A percentile compares a stretch with the other conserved stretches of the same genome.
Evolutionary conservation across 441 rosid genomes (phyloP).

Genomic region (Pelargonium fulgidum): DNA sequence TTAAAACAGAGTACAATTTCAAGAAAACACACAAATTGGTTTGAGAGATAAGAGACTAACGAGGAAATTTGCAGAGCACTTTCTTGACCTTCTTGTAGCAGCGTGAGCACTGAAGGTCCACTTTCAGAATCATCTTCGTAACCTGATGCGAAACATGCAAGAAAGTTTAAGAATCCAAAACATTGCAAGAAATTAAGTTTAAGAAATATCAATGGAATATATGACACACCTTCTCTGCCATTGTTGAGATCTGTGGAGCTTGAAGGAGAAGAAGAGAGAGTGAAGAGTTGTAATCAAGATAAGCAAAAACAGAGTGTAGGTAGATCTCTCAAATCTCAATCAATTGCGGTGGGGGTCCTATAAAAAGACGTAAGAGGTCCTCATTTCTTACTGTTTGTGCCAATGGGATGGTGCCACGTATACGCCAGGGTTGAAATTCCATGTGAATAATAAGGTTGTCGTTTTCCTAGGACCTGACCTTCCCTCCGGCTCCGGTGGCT

Average conservation of each 20-base stretch:
- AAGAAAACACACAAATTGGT: not conserved
- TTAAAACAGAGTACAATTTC: not conserved
- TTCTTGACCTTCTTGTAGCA: slow-evolving; percentile 73
- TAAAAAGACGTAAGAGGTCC: slow-evolving; percentile 1
- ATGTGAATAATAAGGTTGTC: not conserved
- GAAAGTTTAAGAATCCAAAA: not conserved
- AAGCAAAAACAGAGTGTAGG: too few relatives aligned
- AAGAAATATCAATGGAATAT: too few relatives aligned
- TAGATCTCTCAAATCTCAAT: too few relatives aligned
- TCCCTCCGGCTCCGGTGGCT: too few relatives aligned
- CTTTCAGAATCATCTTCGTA: slow-evolving; percentile 50
- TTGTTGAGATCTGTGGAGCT: slow-evolving; percentile 6
- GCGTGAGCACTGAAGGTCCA: slow-evolving; percentile 49
- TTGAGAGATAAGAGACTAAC: too few relatives aligned
- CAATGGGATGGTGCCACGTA: not conserved
- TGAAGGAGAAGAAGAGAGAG: not conserved
- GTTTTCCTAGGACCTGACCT: not conserved
- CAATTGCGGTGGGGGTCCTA: not conserved
- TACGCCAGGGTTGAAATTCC: not conserved
- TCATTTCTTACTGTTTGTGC: not conserved
- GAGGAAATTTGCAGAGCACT: slow-evolving; percentile 54
- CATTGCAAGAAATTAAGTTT: not conserved
- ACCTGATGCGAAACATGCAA: slow-evolving; percentile 24
- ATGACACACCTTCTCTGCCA: slow-evolving; percentile 30
- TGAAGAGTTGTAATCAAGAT: not conserved